phyloP scores from a whole-genome alignment of 1,139 yeast genomes.

The Geotrichum bryndzae region DNA sequence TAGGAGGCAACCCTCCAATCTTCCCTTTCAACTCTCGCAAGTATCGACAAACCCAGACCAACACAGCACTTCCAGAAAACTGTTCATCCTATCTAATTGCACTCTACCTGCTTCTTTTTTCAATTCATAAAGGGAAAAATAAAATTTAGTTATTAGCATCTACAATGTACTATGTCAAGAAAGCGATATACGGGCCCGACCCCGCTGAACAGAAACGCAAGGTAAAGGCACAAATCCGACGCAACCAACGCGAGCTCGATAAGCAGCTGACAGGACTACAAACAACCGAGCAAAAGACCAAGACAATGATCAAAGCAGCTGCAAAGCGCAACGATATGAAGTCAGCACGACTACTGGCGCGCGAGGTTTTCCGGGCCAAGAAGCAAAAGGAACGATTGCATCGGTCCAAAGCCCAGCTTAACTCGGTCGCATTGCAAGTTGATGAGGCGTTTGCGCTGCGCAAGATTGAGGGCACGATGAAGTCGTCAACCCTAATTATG shows the following conservation, averaged over 20 bases:
- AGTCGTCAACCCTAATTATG: slow-evolving; percentile 76
- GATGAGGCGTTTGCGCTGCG: slow-evolving; percentile 88
- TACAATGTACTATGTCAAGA: slow-evolving; percentile 47
- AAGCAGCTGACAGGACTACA: slow-evolving; percentile 59
- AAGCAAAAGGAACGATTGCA: slow-evolving; percentile 71
- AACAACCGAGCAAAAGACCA: slow-evolving; percentile 56
- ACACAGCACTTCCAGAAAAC: neutral
- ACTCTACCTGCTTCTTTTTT: neutral
- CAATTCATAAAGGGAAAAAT: neutral
- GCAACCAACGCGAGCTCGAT: slow-evolving; percentile 79
- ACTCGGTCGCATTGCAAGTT: slow-evolving; percentile 78
- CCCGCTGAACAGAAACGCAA: slow-evolving; percentile 90
- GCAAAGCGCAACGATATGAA: slow-evolving; percentile 76
- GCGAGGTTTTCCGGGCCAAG: slow-evolving; percentile 68
- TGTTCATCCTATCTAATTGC: neutral
- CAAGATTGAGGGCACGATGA: slow-evolving; percentile 77
- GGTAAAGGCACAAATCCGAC: slow-evolving; percentile 74
- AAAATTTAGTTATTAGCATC: neutral
- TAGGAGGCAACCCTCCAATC: neutral
- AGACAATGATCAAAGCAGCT: slow-evolving; percentile 60
- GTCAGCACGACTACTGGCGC: slow-evolving; percentile 72
- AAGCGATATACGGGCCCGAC: slow-evolving; percentile 91
- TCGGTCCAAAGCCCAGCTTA: slow-evolving; percentile 77
- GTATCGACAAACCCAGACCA: neutral
- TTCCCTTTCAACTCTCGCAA: neutral